Evolutionary conservation across 2,329 filamentous ascomycete species (phyloP).

Genomic region (Colletotrichum somersetense): DNA sequence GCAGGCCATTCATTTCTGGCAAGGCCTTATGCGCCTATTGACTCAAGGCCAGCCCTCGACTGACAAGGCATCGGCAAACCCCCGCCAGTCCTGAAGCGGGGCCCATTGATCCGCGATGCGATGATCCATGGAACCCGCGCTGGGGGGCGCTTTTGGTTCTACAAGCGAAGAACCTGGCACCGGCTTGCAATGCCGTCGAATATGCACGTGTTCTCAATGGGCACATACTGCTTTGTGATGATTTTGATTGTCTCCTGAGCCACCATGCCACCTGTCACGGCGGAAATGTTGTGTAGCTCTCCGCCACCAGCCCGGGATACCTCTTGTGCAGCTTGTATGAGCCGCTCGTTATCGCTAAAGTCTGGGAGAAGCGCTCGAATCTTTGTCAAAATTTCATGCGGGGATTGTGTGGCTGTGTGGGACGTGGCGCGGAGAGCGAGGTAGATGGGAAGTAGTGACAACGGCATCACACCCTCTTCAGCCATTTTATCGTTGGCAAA

Average conservation of each 20-base stretch:
- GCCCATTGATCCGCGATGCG: not conserved
- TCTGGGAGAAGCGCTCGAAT: constrained; percentile 60
- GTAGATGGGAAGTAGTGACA: constrained; percentile 77
- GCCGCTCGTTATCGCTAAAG: constrained; percentile 62
- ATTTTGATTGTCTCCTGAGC: constrained; percentile 98
- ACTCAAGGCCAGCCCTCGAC: not conserved
- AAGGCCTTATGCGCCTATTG: not conserved
- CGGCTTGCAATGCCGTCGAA: constrained; percentile 77
- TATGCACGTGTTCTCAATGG: constrained; percentile 78
- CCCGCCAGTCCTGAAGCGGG: constrained; percentile 17
- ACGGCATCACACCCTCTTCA: constrained; percentile 60
- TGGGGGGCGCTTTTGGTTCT: constrained; percentile 44
- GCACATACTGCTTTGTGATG: constrained; percentile 79
- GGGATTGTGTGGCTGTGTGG: constrained; percentile 57
- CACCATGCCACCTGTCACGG: constrained; percentile 89
- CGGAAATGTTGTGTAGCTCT: constrained; percentile 93
- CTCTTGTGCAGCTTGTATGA: constrained; percentile 71
- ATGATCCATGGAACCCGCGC: not conserved
- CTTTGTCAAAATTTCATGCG: constrained; percentile 66
- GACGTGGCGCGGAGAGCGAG: constrained; percentile 71
- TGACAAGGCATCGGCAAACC: constrained; percentile 42
- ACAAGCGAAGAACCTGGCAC: constrained; percentile 69
- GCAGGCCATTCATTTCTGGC: constrained; percentile 7
- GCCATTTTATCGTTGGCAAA: constrained; percentile 67
- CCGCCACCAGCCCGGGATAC: constrained; percentile 82